A percentile compares a stretch with the other conserved stretches of the same genome.
Conservation (phyloP, 768 basidiomycete genomes). For the Podaxis pistillaris region DNA sequence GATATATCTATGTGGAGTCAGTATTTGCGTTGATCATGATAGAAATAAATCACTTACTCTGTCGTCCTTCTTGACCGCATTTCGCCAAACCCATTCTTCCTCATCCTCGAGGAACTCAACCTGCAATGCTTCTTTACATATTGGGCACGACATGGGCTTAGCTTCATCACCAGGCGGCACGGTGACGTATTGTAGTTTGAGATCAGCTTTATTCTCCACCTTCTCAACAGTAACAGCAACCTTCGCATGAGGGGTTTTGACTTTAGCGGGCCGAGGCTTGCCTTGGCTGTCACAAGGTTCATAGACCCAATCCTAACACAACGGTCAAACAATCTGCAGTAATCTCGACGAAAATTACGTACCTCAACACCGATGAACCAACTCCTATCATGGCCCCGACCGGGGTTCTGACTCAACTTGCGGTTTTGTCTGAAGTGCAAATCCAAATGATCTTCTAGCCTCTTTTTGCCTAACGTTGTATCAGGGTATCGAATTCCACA, state of each 20-base stretch:
- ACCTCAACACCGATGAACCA: conserved; percentile 89
- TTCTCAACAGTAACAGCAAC: conserved; percentile 59
- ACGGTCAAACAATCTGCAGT: conserved; percentile 16
- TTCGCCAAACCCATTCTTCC: conserved; percentile 98
- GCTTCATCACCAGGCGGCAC: conserved; percentile 91
- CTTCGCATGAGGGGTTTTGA: conserved; percentile 51
- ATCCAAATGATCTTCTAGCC: conserved; percentile 87
- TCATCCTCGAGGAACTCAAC: conserved; percentile 93
- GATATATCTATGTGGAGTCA: conserved; percentile 64
- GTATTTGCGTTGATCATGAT: background rate
- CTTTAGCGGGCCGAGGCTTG: conserved; percentile 60
- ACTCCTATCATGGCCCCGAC: conserved; percentile 84
- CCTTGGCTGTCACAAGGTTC: conserved; percentile 58
- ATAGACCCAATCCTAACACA: conserved; percentile 83
- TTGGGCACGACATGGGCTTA: conserved; percentile 81
- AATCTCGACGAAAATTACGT: conserved; percentile 26
- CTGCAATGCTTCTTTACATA: conserved; percentile 93
- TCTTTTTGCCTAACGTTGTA: conserved; percentile 65
- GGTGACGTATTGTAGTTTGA: conserved; percentile 77
- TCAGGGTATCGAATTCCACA: conserved; percentile 89
- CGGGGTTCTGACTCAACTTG: conserved; percentile 72
- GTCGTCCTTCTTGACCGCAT: conserved; percentile 82
- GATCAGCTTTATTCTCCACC: conserved; percentile 73
- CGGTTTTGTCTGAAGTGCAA: conserved; percentile 96
- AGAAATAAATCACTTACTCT: conserved; percentile 43